These are phyloP conservation scores for Ocimum tenuiflorum DNA, from an alignment of 257 asterid species.

Conservation along the genomic window DNA sequence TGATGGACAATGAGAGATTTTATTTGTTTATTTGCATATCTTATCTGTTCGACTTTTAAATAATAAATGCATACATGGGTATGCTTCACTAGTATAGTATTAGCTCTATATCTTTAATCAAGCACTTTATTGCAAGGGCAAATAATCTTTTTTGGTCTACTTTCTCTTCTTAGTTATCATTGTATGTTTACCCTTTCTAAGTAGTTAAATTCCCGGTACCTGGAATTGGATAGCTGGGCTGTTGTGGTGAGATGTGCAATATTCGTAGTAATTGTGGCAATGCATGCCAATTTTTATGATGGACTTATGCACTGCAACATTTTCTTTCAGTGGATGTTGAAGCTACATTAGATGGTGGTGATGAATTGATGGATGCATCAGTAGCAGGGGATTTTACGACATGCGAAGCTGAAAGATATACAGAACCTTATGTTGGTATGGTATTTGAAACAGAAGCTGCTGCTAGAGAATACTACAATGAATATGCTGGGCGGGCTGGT, in stretches of 20 bases:
- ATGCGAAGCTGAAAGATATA: conserved; percentile 29
- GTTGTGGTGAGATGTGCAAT: not conserved
- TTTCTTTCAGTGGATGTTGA: conserved; percentile 42
- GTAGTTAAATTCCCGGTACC: not conserved
- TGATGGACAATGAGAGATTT: too few species aligned
- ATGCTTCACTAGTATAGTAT: too few species aligned
- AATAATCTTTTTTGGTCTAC: not conserved
- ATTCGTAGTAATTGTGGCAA: not conserved
- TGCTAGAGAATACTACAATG: conserved; percentile 53
- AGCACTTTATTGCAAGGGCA: not conserved
- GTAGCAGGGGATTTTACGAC: conserved; percentile 27
- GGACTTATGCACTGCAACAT: not conserved
- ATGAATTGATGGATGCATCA: conserved; percentile 34
- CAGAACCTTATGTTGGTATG: conserved; percentile 64
- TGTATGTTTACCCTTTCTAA: not conserved
- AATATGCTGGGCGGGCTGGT: conserved; percentile 45
- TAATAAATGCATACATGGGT: too few species aligned
- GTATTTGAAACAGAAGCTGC: conserved; percentile 58
- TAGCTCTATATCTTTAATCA: not conserved
- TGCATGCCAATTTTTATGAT: not conserved
- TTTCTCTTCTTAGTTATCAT: not conserved
- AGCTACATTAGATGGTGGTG: conserved; percentile 28
- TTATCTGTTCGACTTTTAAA: too few species aligned
- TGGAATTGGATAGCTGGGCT: not conserved
- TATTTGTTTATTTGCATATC: too few species aligned